Base-by-base conservation (phyloP, 2,329 filamentous ascomycete species). In the Myrmaecium sp. region DNA sequence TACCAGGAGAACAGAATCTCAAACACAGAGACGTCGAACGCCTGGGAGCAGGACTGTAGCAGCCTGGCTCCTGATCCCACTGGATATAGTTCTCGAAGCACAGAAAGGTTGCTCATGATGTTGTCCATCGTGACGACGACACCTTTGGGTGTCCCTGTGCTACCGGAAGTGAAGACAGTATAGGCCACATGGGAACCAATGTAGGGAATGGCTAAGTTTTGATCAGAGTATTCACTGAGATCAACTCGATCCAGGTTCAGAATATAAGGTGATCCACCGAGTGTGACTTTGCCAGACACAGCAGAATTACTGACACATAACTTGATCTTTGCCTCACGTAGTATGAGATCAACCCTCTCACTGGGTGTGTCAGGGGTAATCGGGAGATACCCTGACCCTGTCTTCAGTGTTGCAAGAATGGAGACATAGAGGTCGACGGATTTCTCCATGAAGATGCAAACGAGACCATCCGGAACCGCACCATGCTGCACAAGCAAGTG, bases 1-100 rank as follows among this genome's bases (percentile, higher is more conserved):
- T 67, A 66, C 76, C 82, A 91, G 0, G 81, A 61, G 39, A 81
- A 91, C 46, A 92, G 86, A 9, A 91, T 84, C 41, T 92, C 83
- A 43, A 91, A 91, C 0, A 91, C 77, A 1, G 81, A 91, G 2
- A 91, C 65, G 42, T 91, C 80, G 42, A 91, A 92, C 0, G 75
- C 76, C 42, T 83, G 78, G 0, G 80, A 86, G 42, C 78, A 91
- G 2, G 78, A 70, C 48, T 92, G 83, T 0, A 93, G 57, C 17
- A 92, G 57, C n/a, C 71, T 65, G 1, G 71, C 66, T 1, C 46
- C 47, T 1, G 43, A 31, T 2, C 52, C 43, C 0, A 56, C 54
- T 0, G 78, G 76, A 41, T 91, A 92, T 0, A 79, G 54, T 3
- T 60, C 54, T 3, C 63, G 60, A 5, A 93, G 57, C 6, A 67